These are phyloP conservation scores for Fraxinus nigra DNA, from an alignment of 305 asterid species.

Conservation along the genomic window DNA sequence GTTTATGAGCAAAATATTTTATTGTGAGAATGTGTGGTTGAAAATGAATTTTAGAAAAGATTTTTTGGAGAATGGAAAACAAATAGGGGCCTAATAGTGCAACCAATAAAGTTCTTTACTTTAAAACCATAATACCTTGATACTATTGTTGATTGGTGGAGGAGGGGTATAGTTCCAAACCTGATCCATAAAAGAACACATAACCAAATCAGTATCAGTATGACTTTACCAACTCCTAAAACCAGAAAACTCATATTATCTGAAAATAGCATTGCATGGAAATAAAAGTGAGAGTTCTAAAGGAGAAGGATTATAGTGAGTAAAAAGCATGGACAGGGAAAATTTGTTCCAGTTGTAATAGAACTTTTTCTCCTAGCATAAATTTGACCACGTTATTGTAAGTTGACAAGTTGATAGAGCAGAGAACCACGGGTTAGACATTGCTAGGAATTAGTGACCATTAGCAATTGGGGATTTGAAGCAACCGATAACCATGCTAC, in stretches of 20 bases:
- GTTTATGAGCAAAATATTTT: background rate
- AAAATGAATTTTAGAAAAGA: background rate
- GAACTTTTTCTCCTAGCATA: slow-evolving; percentile 3
- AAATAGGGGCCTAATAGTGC: background rate
- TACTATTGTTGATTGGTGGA: slow-evolving; percentile 80
- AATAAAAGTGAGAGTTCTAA: background rate
- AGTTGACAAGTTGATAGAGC: background rate
- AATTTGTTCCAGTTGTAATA: background rate
- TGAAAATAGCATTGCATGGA: background rate
- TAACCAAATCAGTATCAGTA: slow-evolving; percentile 19
- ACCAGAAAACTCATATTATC: background rate
- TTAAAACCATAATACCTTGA: slow-evolving; percentile 54
- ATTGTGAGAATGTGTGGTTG: background rate
- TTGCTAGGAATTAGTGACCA: background rate
- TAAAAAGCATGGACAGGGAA: background rate
- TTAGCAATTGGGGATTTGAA: background rate
- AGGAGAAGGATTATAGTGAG: background rate
- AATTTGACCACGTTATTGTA: slow-evolving; percentile 2
- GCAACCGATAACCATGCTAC: background rate
- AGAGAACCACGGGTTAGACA: background rate
- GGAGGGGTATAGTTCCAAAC: slow-evolving; percentile 70
- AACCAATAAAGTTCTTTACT: background rate
- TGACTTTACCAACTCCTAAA: background rate
- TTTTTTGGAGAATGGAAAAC: background rate
- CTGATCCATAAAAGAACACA: slow-evolving; percentile 36